Percentiles rank a stretch among this genome's conserved stretches.
These are phyloP conservation scores for Tribonema minus DNA, from an alignment of 108 stramenopile genomes.

Conservation along the genomic window DNA sequence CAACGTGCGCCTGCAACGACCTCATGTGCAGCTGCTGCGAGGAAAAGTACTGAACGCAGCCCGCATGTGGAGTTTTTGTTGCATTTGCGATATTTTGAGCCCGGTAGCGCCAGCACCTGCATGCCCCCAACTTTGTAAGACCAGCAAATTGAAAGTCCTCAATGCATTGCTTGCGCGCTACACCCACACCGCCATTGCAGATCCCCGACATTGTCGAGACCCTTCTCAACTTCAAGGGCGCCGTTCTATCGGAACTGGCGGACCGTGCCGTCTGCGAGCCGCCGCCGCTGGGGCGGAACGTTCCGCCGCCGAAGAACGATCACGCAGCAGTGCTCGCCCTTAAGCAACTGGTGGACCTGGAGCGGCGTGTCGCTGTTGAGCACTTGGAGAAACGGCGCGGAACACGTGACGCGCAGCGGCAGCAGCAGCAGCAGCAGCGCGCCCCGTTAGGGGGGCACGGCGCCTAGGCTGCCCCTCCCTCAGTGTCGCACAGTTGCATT, in stretches of 20 bases:
- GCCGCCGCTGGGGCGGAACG: background rate
- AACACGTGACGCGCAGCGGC: background rate
- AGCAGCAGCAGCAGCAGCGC: background rate
- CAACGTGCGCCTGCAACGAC: background rate
- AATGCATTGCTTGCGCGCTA: background rate
- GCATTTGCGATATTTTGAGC: background rate
- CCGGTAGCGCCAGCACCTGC: background rate
- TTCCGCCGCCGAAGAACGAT: background rate
- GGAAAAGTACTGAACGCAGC: background rate
- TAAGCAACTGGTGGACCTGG: background rate
- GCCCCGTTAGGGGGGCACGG: too few species aligned
- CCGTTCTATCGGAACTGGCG: background rate
- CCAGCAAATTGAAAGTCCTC: background rate
- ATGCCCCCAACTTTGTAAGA: background rate
- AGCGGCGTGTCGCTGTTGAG: background rate
- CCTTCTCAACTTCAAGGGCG: background rate
- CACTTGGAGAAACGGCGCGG: too few species aligned
- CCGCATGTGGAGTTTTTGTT: background rate
- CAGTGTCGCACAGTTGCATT: too few species aligned
- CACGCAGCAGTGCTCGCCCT: background rate
- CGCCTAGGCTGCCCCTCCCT: too few species aligned
- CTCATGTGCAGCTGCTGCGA: background rate
- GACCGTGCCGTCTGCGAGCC: background rate
- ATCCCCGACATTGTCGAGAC: background rate
- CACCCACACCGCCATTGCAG: background rate